Evolutionary conservation across 306 rosid species (phyloP), one percentile per base, ranked within the genome.

Genomic region (Prunus dulcis): DNA sequence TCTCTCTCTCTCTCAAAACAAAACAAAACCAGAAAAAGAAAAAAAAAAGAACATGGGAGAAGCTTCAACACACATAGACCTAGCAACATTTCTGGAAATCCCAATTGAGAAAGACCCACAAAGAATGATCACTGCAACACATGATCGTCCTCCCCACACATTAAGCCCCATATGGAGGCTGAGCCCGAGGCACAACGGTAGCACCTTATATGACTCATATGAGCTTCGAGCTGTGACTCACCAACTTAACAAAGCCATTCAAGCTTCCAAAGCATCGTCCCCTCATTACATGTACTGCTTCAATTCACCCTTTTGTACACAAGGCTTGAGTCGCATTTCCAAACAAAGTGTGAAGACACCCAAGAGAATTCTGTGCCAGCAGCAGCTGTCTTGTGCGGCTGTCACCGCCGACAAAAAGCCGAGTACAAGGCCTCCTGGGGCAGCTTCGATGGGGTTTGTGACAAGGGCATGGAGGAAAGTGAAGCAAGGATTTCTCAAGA

Each of bases 401-500:
- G 32, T 76, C 12, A 19, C 20, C 14, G 25, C 70, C 3, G 80
- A 76, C 3, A 74, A 81, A 66, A 80, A 70, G 75, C 38, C 28
- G 1, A 12, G 78, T 63, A 34, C 32, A 63, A 64, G 47, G 41
- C 82, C 73, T 64, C 34, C 81, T 15, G 70, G 64, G 64, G 87
- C 14, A 13, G 49, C 23, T 66, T 9, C 73, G 5, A 76, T 46
- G 23, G 86, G 88, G 52, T 78, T 88, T 46, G 85, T 81, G 27
- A 41, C 87, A 12, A 75, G 85, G 51, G 50, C 91, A 64, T 92
- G 96, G 97, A 78, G 82, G 76, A 88, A 78, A 79, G 87, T 92
- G 45, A 92, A 88, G 75, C 85, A 20, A 30, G 82, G 88, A n/a
- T 80, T 88, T 65, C 15, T 72, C 2, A 80, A 86, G 74, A 82